A percentile compares a stretch with the other conserved stretches of the same genome.
These are phyloP conservation scores for Houttuynia cordata DNA, from an alignment of 164 flowering plant species.

Conservation along the genomic window DNA sequence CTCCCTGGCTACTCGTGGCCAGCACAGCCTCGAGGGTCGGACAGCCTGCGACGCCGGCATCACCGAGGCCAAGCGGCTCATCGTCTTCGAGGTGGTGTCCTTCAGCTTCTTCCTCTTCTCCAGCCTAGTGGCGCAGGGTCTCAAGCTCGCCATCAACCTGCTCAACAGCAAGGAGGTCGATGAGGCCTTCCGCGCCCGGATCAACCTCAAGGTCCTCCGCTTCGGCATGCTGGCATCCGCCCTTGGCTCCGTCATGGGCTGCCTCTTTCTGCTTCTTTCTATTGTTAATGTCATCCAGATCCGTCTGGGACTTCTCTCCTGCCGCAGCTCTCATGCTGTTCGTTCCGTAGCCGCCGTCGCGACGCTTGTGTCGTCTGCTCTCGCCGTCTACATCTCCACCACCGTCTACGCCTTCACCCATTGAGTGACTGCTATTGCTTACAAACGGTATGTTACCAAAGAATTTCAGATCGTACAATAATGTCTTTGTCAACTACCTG, in stretches of 20 bases:
- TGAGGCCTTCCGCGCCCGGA: constrained; percentile 22
- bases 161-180: constrained; percentile 23
- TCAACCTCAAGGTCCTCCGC: constrained; percentile 16
- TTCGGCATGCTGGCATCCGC: constrained; percentile 33
- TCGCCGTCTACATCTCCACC: constrained; percentile 18
- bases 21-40: constrained; percentile 25
- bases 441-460: too few relatives aligned
- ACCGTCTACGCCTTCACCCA: constrained; percentile 19
- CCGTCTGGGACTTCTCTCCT: constrained; percentile 17
- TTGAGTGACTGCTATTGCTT: too few relatives aligned
- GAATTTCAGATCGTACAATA: too few relatives aligned
- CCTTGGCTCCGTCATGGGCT: constrained; percentile 25
- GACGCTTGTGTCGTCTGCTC: constrained; percentile 15
- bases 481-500: too few relatives aligned
- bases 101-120: constrained; percentile 36
- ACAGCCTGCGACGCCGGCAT: constrained; percentile 25
- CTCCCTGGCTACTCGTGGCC: constrained; percentile 33
- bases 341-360: constrained; percentile 11
- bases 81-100: constrained; percentile 29
- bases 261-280: constrained; percentile 24
- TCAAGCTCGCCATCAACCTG: constrained; percentile 25
- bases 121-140: constrained; percentile 26
- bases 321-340: constrained; percentile 12
- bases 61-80: constrained; percentile 26
- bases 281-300: constrained; percentile 29